phyloP scores from a whole-genome alignment of 2,329 filamentous ascomycete genomes.

The Fusarium graminum region DNA sequence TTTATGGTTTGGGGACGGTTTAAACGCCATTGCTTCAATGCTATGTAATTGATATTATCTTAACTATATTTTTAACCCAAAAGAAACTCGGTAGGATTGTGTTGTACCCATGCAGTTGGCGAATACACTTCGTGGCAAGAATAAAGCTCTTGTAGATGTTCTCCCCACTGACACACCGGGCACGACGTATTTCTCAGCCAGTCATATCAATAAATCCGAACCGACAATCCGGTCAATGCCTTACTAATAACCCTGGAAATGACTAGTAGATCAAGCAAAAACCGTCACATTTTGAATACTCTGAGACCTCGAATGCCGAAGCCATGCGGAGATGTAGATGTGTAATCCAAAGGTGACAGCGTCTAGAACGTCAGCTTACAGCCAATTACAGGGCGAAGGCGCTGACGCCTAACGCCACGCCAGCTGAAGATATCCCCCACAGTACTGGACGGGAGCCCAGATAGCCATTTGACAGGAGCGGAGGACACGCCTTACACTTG shows the following conservation, averaged over 20 bases:
- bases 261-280: not conserved
- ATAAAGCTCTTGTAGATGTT: not conserved
- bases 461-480: constrained; percentile 9
- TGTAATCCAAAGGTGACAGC: constrained; percentile 13
- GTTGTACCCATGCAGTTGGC: not conserved
- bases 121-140: not conserved
- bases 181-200: too few species aligned
- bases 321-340: not conserved
- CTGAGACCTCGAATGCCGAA: constrained; percentile 12
- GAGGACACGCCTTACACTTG: constrained; percentile 31
- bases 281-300: not conserved
- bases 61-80: too few species aligned
- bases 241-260: not conserved
- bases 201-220: not conserved
- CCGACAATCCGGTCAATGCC: not conserved
- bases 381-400: constrained; percentile 26
- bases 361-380: constrained; percentile 4
- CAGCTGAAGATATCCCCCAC: constrained; percentile 34
- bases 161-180: too few species aligned
- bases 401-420: constrained; percentile 41
- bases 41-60: too few species aligned
- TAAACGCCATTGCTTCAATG: too few species aligned
- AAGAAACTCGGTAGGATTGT: too few species aligned
- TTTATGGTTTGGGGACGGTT: not conserved
- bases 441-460: not conserved